Conservation (phyloP, 441 rosid genomes). For the Kokia cookei region DNA sequence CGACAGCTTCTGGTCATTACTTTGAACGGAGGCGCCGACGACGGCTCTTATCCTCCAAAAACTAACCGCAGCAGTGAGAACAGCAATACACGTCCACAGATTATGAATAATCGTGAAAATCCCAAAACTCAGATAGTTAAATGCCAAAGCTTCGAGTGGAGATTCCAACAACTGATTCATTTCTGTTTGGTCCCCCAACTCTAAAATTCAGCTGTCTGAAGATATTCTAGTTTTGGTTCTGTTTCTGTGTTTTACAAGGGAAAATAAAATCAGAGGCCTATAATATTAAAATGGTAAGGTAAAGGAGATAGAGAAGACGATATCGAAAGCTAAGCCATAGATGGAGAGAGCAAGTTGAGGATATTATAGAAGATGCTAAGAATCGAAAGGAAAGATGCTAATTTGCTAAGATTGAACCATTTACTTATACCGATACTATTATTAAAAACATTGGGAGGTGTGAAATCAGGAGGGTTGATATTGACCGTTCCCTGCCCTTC, state of each 20-base stretch:
- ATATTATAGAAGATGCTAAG: constrained; percentile 53
- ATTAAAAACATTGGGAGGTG: constrained; percentile 9
- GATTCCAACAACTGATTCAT: constrained; percentile 44
- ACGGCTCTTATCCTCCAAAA: constrained; percentile 55
- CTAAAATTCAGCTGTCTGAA: neutral
- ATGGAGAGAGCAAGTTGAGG: constrained; percentile 13
- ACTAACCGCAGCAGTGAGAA: constrained; percentile 57
- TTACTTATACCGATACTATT: constrained; percentile 3
- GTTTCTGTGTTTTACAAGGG: neutral
- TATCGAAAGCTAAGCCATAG: constrained; percentile 25
- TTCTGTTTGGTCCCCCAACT: neutral
- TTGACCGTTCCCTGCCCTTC: neutral
- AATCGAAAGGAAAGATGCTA: constrained; percentile 45
- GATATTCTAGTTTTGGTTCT: neutral
- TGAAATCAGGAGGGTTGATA: neutral
- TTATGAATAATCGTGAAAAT: constrained; percentile 34
- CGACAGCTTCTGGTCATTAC: neutral
- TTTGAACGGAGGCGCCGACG: constrained; percentile 4
- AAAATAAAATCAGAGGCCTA: neutral
- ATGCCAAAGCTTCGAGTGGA: constrained; percentile 41
- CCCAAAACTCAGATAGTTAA: constrained; percentile 37
- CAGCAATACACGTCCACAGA: constrained; percentile 67
- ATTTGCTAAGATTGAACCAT: constrained; percentile 31
- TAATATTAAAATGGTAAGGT: neutral
- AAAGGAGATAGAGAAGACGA: neutral